These are phyloP conservation scores for Trichoderma afroharzianum DNA, from an alignment of 2,329 filamentous ascomycete species.

Conservation along the genomic window DNA sequence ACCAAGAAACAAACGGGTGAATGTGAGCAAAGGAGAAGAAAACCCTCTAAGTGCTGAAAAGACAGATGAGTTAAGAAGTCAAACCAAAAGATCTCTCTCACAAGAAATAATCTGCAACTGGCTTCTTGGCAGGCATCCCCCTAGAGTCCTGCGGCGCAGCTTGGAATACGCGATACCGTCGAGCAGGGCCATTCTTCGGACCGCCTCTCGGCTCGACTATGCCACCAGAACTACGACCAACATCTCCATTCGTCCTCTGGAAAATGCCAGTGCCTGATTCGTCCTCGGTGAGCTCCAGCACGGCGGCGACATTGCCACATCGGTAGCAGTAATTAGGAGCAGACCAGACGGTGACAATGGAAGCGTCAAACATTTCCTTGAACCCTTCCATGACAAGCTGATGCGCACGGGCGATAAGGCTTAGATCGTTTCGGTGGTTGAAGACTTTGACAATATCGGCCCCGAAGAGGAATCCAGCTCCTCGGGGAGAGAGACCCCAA, in stretches of 20 bases:
- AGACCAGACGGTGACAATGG: conserved; percentile 98
- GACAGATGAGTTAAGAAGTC: background rate
- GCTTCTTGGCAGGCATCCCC: conserved; percentile 98
- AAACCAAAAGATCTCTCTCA: conserved; percentile 26
- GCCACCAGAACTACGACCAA: conserved; percentile 53
- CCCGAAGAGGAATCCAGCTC: conserved; percentile 93
- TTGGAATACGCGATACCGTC: conserved; percentile 92
- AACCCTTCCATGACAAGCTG: conserved; percentile 99
- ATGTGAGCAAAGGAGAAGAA: background rate
- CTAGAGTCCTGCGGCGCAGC: conserved; percentile 92
- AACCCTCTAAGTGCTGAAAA: background rate
- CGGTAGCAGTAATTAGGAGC: conserved; percentile 96
- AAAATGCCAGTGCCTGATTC: conserved; percentile 69
- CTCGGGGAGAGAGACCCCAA: conserved; percentile 90
- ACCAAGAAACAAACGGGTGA: background rate
- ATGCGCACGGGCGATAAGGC: conserved; percentile 87
- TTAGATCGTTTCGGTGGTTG: conserved; percentile 90
- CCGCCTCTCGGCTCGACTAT: conserved; percentile 45
- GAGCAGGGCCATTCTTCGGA: conserved; percentile 66
- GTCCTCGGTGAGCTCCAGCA: conserved; percentile 89
- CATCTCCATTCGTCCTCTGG: conserved; percentile 67
- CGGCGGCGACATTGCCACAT: conserved; percentile 92
- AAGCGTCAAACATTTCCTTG: conserved; percentile 97
- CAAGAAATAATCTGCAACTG: conserved; percentile 94
- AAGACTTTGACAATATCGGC: conserved; percentile 94